phyloP scores from a whole-genome alignment of 345 rosid species.

The Hevea brasiliensis region DNA sequence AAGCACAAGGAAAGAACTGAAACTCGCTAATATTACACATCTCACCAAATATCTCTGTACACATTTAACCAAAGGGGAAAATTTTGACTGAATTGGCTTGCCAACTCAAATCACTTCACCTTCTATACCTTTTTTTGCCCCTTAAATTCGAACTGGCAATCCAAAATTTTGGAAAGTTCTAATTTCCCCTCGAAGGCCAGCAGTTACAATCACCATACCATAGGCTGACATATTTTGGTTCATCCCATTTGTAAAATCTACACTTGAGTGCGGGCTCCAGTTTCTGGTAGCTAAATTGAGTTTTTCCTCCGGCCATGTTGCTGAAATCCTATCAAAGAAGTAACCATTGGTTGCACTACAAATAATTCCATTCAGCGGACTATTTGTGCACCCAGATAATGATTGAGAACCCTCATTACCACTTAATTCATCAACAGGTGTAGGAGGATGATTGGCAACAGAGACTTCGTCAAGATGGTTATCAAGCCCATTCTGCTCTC shows the following conservation, averaged over 20 bases:
- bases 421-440: slow-evolving; percentile 59
- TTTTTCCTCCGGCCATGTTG: slow-evolving; percentile 94
- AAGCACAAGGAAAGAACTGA: slow-evolving; percentile 43
- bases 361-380: slow-evolving; percentile 71
- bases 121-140: background rate
- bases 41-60: slow-evolving; percentile 75
- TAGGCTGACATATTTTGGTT: slow-evolving; percentile 65
- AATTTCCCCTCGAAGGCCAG: slow-evolving; percentile 83
- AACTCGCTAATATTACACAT: slow-evolving; percentile 60
- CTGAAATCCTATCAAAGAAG: slow-evolving; percentile 84
- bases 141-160: slow-evolving; percentile 64
- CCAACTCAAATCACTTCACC: slow-evolving; percentile 20
- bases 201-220: slow-evolving; percentile 89
- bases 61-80: slow-evolving; percentile 39
- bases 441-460: slow-evolving; percentile 76
- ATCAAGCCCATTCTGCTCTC: slow-evolving; percentile 45
- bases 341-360: slow-evolving; percentile 78
- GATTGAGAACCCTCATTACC: slow-evolving; percentile 43
- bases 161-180: slow-evolving; percentile 90
- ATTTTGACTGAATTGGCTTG: slow-evolving; percentile 15
- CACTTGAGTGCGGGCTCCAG: slow-evolving; percentile 49
- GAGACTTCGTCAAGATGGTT: slow-evolving; percentile 52
- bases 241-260: slow-evolving; percentile 50
- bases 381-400: slow-evolving; percentile 40
- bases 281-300: slow-evolving; percentile 46